Evolutionary conservation across 1,139 yeast species (phyloP).

Genomic region (Suhomyces bribrorum): DNA sequence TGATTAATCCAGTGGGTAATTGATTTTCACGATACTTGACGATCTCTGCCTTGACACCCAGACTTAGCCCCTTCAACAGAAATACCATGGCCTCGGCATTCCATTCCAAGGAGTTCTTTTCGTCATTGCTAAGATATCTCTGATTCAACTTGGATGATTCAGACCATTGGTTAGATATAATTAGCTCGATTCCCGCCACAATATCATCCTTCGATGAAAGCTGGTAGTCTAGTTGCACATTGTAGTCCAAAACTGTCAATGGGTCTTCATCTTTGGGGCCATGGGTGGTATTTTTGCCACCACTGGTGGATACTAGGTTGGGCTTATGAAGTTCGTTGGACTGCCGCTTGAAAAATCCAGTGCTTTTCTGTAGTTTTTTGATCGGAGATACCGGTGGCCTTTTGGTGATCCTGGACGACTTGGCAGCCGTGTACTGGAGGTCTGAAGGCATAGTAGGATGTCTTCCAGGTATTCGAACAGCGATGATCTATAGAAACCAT

Average conservation of each 20-base stretch:
- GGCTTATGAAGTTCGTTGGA: constrained; percentile 3
- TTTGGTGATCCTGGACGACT: constrained; percentile 37
- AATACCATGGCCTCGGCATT: constrained; percentile 34
- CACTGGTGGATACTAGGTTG: not conserved
- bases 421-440: constrained; percentile 45
- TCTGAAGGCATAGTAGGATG: constrained; percentile 14
- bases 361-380: constrained; percentile 19
- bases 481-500: no score
- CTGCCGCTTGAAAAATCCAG: constrained; percentile 9
- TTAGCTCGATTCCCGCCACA: constrained; percentile 35
- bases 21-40: constrained; percentile 34
- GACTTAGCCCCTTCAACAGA: constrained; percentile 36
- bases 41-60: constrained; percentile 39
- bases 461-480: no score
- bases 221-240: constrained; percentile 43
- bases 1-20: constrained; percentile 38
- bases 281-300: constrained; percentile 7
- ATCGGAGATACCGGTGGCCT: constrained; percentile 19
- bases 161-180: constrained; percentile 42
- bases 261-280: constrained; percentile 8
- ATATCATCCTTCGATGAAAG: constrained; percentile 35
- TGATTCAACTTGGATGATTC: constrained; percentile 32
- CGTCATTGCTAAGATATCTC: constrained; percentile 20
- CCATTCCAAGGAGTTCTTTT: constrained; percentile 11
- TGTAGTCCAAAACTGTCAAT: constrained; percentile 32